Base-by-base conservation (phyloP, 78 protist species). In the Dictyostelium capitatum region DNA sequence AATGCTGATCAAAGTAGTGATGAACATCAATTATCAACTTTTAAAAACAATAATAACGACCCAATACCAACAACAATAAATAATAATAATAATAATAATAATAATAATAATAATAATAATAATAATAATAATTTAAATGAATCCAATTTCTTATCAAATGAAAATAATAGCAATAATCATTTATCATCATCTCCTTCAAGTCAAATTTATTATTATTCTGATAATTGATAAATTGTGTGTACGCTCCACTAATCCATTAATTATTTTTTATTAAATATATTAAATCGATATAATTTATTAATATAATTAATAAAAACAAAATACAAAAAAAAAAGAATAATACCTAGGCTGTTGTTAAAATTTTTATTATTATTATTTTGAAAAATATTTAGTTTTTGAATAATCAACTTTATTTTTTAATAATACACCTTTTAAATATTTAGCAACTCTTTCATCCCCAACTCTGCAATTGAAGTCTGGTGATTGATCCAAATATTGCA, bases 391-490 rank as follows among this genome's bases (percentile, higher is more conserved):
- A 3, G 74, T 32, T 85, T 73, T 50, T 75, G 32, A 30, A 74
- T 47, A 85, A 20, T 85, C 92, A 8, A 85, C 62, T 67, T 85
- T 85, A 62, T 85, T 65, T 30, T 85, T 73, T 32, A 85, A 75
- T 17, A 85, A 67, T 25, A 85, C 67, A 47, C 92, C 92, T 19
- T 73, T 75, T 17, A 73, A 48, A 57, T 73, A 53, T 19, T 59
- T 46, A 12, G 59, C 70, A 47, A 69, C 74, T 25, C 54, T 15
- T n/a, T 56, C 72, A 30, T 85, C 92, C 62, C 72, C 72, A 30
- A 7, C 41, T 73, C 83, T 73, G 1, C 11, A 28, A 30, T 69
- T 17, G 17, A 85, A 85, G 62, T 85, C 92, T 11, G 32, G 78
- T 17, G 79, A 32, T 62, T 73, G 92, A 15, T 75, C 62, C 4